Percentiles rank a stretch among this genome's conserved stretches.
Conservation (phyloP, 257 asterid genomes). For the Lavandula angustifolia region DNA sequence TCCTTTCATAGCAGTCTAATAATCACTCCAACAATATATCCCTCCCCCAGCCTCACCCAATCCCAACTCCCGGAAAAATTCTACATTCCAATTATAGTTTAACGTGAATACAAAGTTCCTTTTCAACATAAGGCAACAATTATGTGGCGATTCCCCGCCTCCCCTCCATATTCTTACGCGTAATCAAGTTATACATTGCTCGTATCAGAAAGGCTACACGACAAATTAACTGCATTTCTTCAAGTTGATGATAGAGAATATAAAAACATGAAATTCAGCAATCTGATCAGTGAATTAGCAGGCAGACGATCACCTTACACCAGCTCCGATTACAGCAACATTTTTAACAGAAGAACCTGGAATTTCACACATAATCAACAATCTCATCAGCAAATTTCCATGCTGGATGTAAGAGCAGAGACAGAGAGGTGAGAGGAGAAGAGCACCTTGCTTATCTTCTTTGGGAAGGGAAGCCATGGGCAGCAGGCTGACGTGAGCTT, state of each 20-base stretch:
- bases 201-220: slow-evolving; percentile 12
- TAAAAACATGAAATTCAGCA: slow-evolving; percentile 20
- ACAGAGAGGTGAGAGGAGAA: slow-evolving; percentile 2
- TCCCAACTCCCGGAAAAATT: too few relatives aligned
- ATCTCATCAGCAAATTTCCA: not conserved
- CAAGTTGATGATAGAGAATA: not conserved
- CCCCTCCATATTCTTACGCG: not conserved
- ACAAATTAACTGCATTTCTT: not conserved
- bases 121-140: not conserved
- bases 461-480: slow-evolving; percentile 45
- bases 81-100: not conserved
- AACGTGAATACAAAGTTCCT: slow-evolving; percentile 1
- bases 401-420: not conserved
- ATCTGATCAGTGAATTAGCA: slow-evolving; percentile 8
- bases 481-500: slow-evolving; percentile 22
- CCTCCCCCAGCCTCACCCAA: too few relatives aligned
- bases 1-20: not conserved
- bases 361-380: slow-evolving; percentile 15
- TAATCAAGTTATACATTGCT: not conserved
- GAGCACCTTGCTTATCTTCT: slow-evolving; percentile 48
- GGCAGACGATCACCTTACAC: slow-evolving; percentile 55
- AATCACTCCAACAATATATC: not conserved
- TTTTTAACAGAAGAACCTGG: slow-evolving; percentile 49
- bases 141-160: not conserved
- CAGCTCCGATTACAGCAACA: slow-evolving; percentile 90